Evolutionary conservation across 345 rosid species (phyloP), one percentile per base, ranked within the genome.

Genomic region (Ceriops zippeliana): DNA sequence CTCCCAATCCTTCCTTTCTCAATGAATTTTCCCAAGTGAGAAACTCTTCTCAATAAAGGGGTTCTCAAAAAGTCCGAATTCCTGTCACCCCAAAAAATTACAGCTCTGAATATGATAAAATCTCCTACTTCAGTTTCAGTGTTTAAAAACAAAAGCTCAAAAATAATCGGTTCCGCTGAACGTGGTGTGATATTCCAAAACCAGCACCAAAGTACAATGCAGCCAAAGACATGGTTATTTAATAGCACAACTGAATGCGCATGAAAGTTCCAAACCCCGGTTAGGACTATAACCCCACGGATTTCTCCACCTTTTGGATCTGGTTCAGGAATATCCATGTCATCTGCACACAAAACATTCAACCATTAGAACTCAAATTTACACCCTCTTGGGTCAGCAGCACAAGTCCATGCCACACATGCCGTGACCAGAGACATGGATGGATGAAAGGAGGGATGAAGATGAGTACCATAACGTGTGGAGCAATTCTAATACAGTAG

Each of bases 281-380:
- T 1, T 35, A 58, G 32, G 56, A 71, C 85, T 81, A 93, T 72
- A 93, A 59, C 20, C 97, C 96, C 0, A 67, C 17, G 0, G 26
- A 21, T 80, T 86, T 84, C 84, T 93, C 70, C 28, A 70, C 2
- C 78, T 93, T 93, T 34, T 86, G 83, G 75, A 93, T 87, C 85
- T 91, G 98, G 84, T 91, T 91, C 57, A 93, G 90, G 87, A 91
- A 91, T 68, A 93, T 93, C 98, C 97, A 93, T 15, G 97, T 91
- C 97, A 93, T 83, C 98, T 93, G 97, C 85, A 80, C 37, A 28
- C 58, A 65, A 49, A 72, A 64, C 61, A 78, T 69, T 27, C 26
- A 56, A 5, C 47, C 51, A 58, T 76, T 66, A 79, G 27, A 32
- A 42, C 31, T 35, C 28, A 15, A 0, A 20, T 26, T 35, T 5